phyloP scores from a whole-genome alignment of 768 basidiomycete species.

The Pleurotus giganteus region DNA sequence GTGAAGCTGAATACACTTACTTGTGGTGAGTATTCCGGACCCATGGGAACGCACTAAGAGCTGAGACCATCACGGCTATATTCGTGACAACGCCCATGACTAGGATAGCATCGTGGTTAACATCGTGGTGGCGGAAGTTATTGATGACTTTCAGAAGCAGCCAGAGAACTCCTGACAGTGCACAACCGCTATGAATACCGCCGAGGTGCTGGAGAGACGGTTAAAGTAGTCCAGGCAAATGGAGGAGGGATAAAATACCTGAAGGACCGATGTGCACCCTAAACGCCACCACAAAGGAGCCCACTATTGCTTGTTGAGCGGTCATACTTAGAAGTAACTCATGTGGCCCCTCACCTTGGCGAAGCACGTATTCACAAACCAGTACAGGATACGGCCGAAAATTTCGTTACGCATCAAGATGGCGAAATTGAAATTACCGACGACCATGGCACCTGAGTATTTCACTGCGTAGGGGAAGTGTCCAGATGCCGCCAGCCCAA shows the following conservation, averaged over 20 bases:
- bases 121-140: constrained; percentile 46
- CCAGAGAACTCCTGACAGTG: constrained; percentile 69
- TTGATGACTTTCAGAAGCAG: constrained; percentile 60
- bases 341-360: constrained; percentile 50
- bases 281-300: constrained; percentile 55
- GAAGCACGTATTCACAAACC: constrained; percentile 64
- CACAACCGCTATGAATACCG: constrained; percentile 78
- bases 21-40: constrained; percentile 80
- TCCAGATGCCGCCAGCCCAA: constrained; percentile 60
- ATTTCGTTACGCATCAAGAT: constrained; percentile 78
- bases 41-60: constrained; percentile 73
- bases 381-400: constrained; percentile 68
- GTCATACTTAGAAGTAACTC: not conserved
- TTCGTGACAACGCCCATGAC: constrained; percentile 61
- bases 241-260: constrained; percentile 33
- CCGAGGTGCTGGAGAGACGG: constrained; percentile 58
- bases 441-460: constrained; percentile 64
- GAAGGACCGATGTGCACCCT: constrained; percentile 70
- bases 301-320: constrained; percentile 31
- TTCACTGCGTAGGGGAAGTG: constrained; percentile 62
- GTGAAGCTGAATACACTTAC: constrained; percentile 38
- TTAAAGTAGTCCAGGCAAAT: constrained; percentile 2
- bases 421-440: constrained; percentile 70
- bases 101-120: constrained; percentile 55
- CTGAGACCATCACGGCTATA: constrained; percentile 53